Conservation (phyloP, 306 rosid genomes). For the Abrus pulchellus region DNA sequence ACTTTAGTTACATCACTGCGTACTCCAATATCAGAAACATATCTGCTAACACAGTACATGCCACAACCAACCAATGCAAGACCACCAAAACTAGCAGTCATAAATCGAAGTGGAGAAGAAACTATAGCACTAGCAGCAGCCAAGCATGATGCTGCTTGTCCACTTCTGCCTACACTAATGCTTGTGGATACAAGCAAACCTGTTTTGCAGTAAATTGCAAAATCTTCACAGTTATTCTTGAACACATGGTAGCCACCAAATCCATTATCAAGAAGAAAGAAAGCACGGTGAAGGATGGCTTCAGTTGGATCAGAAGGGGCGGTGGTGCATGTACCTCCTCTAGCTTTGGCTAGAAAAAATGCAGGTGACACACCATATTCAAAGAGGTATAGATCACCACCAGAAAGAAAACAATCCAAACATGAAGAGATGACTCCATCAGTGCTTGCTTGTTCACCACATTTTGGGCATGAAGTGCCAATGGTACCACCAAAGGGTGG, state of each 20-base stretch:
- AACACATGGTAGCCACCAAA: conserved; percentile 66
- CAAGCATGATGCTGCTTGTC: conserved; percentile 64
- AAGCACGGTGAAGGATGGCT: conserved; percentile 63
- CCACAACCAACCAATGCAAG: conserved; percentile 56
- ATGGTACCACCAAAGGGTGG: conserved; percentile 47
- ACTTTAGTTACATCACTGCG: conserved; percentile 66
- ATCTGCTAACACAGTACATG: conserved; percentile 58
- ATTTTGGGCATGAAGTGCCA: conserved; percentile 62
- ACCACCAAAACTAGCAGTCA: conserved; percentile 50
- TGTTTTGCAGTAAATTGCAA: conserved; percentile 89
- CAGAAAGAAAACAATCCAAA: conserved; percentile 70
- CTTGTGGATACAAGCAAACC: conserved; percentile 59
- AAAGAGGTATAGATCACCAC: conserved; percentile 65
- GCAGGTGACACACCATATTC: conserved; percentile 61
- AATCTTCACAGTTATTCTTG: conserved; percentile 85
- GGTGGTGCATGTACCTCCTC: conserved; percentile 87
- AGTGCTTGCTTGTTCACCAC: conserved; percentile 53
- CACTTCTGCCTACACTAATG: conserved; percentile 65
- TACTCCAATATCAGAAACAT: conserved; percentile 63
- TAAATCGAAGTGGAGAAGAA: conserved; percentile 53
- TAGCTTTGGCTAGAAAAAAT: conserved; percentile 67
- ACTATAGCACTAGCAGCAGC: conserved; percentile 59
- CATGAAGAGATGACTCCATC: conserved; percentile 72
- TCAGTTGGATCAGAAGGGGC: conserved; percentile 60
- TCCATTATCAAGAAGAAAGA: conserved; percentile 72